Evolutionary conservation across 768 basidiomycete genomes (phyloP).

Genomic region (Pisolithus albus): DNA sequence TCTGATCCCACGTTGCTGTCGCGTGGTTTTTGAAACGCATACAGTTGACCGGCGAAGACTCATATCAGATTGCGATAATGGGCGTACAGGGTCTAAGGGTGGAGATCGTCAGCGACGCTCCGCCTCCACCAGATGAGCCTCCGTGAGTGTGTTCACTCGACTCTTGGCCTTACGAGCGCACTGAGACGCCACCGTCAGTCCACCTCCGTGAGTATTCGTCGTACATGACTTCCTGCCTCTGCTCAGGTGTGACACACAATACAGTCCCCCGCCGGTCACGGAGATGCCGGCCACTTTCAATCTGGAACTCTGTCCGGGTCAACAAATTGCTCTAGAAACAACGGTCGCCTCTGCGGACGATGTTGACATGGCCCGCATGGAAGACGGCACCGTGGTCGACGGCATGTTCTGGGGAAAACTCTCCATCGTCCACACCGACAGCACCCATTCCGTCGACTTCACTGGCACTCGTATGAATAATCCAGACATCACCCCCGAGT

Average conservation of each 20-base stretch:
- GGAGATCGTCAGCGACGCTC: constrained; percentile 80
- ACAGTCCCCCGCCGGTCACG: constrained; percentile 60
- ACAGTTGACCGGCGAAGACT: constrained; percentile 78
- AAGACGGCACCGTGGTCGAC: constrained; percentile 80
- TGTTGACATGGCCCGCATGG: constrained; percentile 87
- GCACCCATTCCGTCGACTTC: constrained; percentile 77
- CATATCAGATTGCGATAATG: constrained; percentile 83
- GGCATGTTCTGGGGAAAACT: constrained; percentile 87
- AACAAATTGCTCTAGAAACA: constrained; percentile 74
- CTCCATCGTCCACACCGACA: constrained; percentile 70
- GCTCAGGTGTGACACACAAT: constrained; percentile 2
- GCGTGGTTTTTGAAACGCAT: constrained; percentile 14
- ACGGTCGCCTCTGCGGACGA: constrained; percentile 72
- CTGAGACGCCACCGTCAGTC: constrained; percentile 23
- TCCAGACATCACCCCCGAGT: constrained; percentile 57
- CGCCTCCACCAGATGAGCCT: constrained; percentile 79
- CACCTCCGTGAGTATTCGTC: constrained; percentile 41
- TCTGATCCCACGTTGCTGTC: constrained; percentile 11
- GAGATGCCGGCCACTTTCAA: constrained; percentile 87
- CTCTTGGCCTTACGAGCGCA: neutral
- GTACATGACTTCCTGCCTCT: constrained; percentile 9
- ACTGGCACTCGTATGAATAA: constrained; percentile 66
- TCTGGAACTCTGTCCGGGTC: constrained; percentile 72
- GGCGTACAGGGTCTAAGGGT: constrained; percentile 77
- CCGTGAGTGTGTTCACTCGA: constrained; percentile 46